These are phyloP conservation scores for Ogataea salicorniae DNA, from an alignment of 805 yeast genomes.

Conservation along the genomic window DNA sequence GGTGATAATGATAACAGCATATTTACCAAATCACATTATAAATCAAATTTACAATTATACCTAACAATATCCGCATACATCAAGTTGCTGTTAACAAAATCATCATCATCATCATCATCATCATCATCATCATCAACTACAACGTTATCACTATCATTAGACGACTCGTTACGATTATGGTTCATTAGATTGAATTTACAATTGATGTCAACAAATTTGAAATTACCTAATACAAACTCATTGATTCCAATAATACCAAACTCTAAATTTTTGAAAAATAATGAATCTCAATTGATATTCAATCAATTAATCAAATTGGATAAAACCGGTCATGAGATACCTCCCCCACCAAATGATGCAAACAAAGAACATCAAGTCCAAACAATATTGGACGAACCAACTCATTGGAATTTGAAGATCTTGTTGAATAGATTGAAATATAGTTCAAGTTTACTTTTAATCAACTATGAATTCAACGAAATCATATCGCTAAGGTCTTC, in stretches of 20 bases:
- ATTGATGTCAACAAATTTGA: constrained; percentile 15
- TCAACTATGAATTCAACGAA: constrained; percentile 41
- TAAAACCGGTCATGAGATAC: background rate
- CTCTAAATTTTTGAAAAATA: constrained; percentile 24
- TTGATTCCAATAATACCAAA: constrained; percentile 23
- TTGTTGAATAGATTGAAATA: constrained; percentile 38
- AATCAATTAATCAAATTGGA: constrained; percentile 22
- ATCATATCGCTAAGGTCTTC: constrained; percentile 30
- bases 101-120: no score
- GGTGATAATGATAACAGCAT: background rate
- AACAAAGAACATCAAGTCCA: constrained; percentile 13
- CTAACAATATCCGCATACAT: constrained; percentile 26
- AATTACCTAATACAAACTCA: constrained; percentile 10
- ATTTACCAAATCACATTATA: constrained; percentile 1
- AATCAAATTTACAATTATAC: constrained; percentile 7
- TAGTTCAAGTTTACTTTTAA: constrained; percentile 36
- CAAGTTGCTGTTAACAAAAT: constrained; percentile 22
- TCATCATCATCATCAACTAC: no score
- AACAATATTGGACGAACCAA: constrained; percentile 7
- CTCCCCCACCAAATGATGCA: background rate
- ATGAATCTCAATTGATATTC: constrained; percentile 20
- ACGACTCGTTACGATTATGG: constrained; percentile 41
- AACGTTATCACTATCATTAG: constrained; percentile 9
- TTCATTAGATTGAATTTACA: constrained; percentile 27
- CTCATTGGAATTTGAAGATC: constrained; percentile 20